Evolutionary conservation across 805 yeast species (phyloP).

Genomic region (Yamadazyma ubonensis): DNA sequence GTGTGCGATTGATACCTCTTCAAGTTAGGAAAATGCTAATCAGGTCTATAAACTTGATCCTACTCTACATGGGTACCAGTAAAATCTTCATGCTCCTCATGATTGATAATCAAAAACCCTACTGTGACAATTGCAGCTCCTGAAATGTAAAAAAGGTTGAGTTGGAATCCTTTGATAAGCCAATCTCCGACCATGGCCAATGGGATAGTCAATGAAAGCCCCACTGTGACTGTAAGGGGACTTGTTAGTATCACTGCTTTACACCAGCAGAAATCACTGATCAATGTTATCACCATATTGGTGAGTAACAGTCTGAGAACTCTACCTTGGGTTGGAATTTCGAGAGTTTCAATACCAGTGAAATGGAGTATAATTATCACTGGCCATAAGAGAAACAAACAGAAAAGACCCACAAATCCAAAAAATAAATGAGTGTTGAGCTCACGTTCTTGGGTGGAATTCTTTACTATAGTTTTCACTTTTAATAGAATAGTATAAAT

Average conservation of each 20-base stretch:
- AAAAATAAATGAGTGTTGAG: conserved; percentile 86
- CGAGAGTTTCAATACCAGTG: conserved; percentile 66
- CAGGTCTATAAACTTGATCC: too few species aligned
- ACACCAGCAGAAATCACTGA: conserved; percentile 95
- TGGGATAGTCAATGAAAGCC: conserved; percentile 90
- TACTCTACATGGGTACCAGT: conserved; percentile 13
- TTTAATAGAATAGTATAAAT: conserved; percentile 84
- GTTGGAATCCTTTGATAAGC: conserved; percentile 60
- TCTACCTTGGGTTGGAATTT: conserved; percentile 56
- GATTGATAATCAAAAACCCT: conserved; percentile 83
- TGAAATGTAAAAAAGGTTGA: conserved; percentile 61
- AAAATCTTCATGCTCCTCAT: conserved; percentile 67
- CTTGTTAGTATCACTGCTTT: conserved; percentile 90
- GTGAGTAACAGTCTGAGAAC: conserved; percentile 54
- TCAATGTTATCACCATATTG: conserved; percentile 76
- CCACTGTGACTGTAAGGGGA: conserved; percentile 94
- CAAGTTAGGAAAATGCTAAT: too few species aligned
- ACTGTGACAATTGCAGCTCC: conserved; percentile 81
- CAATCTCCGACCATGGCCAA: conserved; percentile 91
- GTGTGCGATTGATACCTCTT: too few species aligned
- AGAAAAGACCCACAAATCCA: conserved; percentile 91
- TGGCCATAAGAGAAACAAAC: conserved; percentile 79
- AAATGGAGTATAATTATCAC: conserved; percentile 63
- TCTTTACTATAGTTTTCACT: conserved; percentile 48
- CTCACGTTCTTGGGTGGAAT: conserved; percentile 60